These are phyloP conservation scores for Chamaenerion angustifolium DNA, from an alignment of 345 rosid genomes.

Conservation along the genomic window DNA sequence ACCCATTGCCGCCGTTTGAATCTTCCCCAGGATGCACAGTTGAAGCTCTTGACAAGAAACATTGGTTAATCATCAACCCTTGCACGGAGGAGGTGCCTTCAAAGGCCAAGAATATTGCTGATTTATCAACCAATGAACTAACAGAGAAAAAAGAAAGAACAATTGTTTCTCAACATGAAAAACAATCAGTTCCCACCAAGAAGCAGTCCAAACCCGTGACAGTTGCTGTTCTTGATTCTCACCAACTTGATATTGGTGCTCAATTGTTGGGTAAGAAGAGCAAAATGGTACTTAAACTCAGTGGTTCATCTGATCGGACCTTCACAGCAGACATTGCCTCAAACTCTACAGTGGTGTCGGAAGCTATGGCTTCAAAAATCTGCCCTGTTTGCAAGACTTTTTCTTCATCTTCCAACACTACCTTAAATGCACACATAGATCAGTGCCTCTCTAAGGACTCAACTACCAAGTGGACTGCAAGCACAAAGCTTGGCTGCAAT, in stretches of 20 bases:
- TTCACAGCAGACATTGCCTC: conserved; percentile 57
- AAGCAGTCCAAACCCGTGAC: conserved; percentile 23
- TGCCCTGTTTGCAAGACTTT: conserved; percentile 99
- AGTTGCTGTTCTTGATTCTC: conserved; percentile 16
- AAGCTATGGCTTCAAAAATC: conserved; percentile 66
- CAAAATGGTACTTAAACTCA: conserved; percentile 11
- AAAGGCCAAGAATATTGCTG: background rate
- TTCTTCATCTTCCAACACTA: conserved; percentile 92
- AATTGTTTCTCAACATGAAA: conserved; percentile 37
- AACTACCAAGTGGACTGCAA: conserved; percentile 43
- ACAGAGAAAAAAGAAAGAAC: conserved; percentile 20
- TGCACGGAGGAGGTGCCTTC: conserved; percentile 6
- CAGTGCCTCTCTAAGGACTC: conserved; percentile 84
- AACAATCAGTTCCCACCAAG: conserved; percentile 28
- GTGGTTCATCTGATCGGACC: conserved; percentile 42
- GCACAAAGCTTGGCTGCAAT: conserved; percentile 44
- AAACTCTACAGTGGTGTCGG: conserved; percentile 39
- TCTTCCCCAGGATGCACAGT: conserved; percentile 19
- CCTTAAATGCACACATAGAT: conserved; percentile 96
- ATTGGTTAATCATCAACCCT: conserved; percentile 5
- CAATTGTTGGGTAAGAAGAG: conserved; percentile 31
- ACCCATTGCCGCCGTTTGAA: conserved; percentile 75
- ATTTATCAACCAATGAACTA: conserved; percentile 47
- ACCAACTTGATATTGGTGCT: conserved; percentile 13
- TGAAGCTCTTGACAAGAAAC: conserved; percentile 9